Percentiles rank a stretch among this genome's conserved stretches.
phyloP scores from a whole-genome alignment of 2,329 filamentous ascomycete genomes.

The Fusarium chlamydosporum region DNA sequence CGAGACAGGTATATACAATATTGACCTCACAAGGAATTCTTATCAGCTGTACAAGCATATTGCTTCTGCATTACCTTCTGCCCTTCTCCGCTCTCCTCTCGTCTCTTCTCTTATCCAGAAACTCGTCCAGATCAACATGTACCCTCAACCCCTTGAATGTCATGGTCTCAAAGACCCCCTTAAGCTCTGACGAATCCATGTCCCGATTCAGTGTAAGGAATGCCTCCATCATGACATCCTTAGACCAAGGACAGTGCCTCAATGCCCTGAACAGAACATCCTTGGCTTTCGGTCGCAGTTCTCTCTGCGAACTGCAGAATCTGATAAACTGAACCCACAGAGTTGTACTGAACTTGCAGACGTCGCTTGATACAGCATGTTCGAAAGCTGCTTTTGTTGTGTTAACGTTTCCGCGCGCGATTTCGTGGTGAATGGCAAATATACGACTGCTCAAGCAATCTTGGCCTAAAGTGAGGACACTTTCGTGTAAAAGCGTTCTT shows the following conservation, averaged over 20 bases:
- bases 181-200: constrained; percentile 64
- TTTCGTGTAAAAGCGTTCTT: constrained; percentile 72
- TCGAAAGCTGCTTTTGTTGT: constrained; percentile 67
- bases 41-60: background rate
- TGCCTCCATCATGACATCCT: constrained; percentile 65
- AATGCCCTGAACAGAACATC: constrained; percentile 65
- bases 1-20: background rate
- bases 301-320: constrained; percentile 59
- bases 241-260: constrained; percentile 64
- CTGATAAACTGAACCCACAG: constrained; percentile 67
- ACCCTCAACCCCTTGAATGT: constrained; percentile 64
- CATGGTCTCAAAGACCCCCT: constrained; percentile 64
- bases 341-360: constrained; percentile 57
- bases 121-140: constrained; percentile 67
- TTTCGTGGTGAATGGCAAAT: constrained; percentile 68
- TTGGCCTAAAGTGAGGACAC: constrained; percentile 59
- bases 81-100: constrained; percentile 29
- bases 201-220: constrained; percentile 62
- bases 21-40: background rate
- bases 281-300: constrained; percentile 59
- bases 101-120: constrained; percentile 56
- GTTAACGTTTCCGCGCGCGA: constrained; percentile 63
- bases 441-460: constrained; percentile 62
- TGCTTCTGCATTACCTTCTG: constrained; percentile 6
- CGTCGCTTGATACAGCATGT: constrained; percentile 61